Percentiles rank a stretch among this genome's conserved stretches.
These are phyloP conservation scores for Glycyrrhiza uralensis DNA, from an alignment of 306 rosid species.

Conservation along the genomic window DNA sequence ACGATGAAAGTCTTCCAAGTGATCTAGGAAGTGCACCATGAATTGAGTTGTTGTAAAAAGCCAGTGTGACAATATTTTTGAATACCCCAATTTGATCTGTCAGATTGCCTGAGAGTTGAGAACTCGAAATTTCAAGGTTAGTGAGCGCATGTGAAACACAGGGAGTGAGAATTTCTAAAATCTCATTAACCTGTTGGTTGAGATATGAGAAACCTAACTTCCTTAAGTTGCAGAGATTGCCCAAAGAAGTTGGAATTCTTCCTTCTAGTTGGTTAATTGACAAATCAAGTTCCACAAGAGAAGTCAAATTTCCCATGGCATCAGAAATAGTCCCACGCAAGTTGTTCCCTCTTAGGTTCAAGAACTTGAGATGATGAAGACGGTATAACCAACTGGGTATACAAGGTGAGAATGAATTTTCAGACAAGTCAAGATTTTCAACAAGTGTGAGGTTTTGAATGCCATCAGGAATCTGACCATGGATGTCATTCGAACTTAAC, in stretches of 20 bases:
- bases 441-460: conserved; percentile 10
- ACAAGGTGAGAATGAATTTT: background rate
- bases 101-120: background rate
- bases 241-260: no score
- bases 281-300: background rate
- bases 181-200: background rate
- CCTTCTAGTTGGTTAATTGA: background rate
- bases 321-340: background rate
- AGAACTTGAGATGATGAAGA: conserved; percentile 3
- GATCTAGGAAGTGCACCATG: background rate
- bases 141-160: background rate
- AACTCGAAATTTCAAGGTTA: rapidly evolving
- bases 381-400: background rate
- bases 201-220: background rate
- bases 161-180: background rate
- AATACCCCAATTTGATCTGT: background rate
- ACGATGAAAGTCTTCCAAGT: background rate
- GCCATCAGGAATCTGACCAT: conserved; percentile 5
- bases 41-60: background rate
- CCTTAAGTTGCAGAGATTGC: conserved; percentile 15
- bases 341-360: background rate
- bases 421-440: background rate
- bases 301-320: conserved; percentile 16
- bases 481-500: background rate
- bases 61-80: background rate